Evolutionary conservation across 805 yeast genomes (phyloP).

Genomic region (Wickerhamomyces subpelliculosus): DNA sequence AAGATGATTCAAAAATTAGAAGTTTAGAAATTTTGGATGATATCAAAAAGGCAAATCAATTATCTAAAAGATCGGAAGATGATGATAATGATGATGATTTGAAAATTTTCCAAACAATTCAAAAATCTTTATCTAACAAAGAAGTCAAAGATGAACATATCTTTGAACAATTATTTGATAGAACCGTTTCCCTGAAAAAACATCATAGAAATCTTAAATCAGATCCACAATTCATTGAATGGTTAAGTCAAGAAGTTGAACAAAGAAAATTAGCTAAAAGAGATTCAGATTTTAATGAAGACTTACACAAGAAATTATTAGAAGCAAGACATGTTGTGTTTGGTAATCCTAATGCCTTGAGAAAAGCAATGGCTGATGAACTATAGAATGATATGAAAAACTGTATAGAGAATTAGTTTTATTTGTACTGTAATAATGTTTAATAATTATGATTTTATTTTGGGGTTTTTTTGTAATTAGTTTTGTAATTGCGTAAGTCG

Average conservation of each 20-base stretch:
- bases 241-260: constrained; percentile 50
- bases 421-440: too few relatives aligned
- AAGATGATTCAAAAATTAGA: constrained; percentile 28
- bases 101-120: constrained; percentile 11
- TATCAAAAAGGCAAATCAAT: constrained; percentile 11
- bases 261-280: constrained; percentile 21
- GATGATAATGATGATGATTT: constrained; percentile 5
- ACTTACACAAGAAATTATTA: constrained; percentile 32
- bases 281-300: constrained; percentile 22
- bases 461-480: too few relatives aligned
- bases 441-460: too few relatives aligned
- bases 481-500: too few relatives aligned
- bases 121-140: constrained; percentile 19
- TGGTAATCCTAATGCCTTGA: constrained; percentile 68
- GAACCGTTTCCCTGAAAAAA: constrained; percentile 28
- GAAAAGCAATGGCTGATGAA: constrained; percentile 55
- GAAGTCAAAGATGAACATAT: constrained; percentile 30
- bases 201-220: constrained; percentile 22
- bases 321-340: constrained; percentile 58
- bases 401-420: too few relatives aligned
- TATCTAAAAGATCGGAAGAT: constrained; percentile 7
- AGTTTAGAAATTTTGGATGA: constrained; percentile 42
- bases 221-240: constrained; percentile 42
- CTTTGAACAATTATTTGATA: constrained; percentile 34
- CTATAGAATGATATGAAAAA: constrained; percentile 18